These are phyloP conservation scores for Verbascum thapsus DNA, from an alignment of 257 asterid species.

Conservation along the genomic window DNA sequence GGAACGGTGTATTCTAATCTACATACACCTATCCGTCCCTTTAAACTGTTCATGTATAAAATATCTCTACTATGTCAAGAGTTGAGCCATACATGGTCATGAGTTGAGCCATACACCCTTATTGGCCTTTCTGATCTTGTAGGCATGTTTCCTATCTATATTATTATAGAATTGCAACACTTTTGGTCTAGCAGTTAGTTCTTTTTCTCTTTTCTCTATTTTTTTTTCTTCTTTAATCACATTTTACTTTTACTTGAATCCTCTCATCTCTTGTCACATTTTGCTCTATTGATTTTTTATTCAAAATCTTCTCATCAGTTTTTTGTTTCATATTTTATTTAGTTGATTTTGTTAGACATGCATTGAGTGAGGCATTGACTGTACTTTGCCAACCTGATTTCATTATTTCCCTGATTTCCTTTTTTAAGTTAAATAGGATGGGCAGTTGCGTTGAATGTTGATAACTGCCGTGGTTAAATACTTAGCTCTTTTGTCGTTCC, in stretches of 20 bases:
- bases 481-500: background rate
- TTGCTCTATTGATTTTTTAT: too few relatives aligned
- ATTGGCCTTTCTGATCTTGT: background rate
- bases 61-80: background rate
- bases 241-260: too few relatives aligned
- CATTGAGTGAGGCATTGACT: too few relatives aligned
- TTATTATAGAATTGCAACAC: too few relatives aligned
- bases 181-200: too few relatives aligned
- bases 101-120: background rate
- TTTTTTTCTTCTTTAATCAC: too few relatives aligned
- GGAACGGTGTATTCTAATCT: background rate
- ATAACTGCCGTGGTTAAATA: slow-evolving; percentile 2
- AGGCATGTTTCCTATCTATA: background rate
- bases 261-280: too few relatives aligned
- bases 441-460: slow-evolving; percentile 3
- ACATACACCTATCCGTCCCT: background rate
- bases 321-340: too few relatives aligned
- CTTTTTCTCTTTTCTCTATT: too few relatives aligned
- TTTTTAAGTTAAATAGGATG: background rate
- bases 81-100: background rate
- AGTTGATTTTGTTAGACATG: too few relatives aligned
- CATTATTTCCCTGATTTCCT: background rate
- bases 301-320: too few relatives aligned
- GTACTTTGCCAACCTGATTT: background rate
- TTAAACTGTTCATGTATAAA: background rate